A percentile compares a stretch with the other conserved stretches of the same genome.
phyloP scores from a whole-genome alignment of 805 yeast genomes.

The Candida ortonii region DNA sequence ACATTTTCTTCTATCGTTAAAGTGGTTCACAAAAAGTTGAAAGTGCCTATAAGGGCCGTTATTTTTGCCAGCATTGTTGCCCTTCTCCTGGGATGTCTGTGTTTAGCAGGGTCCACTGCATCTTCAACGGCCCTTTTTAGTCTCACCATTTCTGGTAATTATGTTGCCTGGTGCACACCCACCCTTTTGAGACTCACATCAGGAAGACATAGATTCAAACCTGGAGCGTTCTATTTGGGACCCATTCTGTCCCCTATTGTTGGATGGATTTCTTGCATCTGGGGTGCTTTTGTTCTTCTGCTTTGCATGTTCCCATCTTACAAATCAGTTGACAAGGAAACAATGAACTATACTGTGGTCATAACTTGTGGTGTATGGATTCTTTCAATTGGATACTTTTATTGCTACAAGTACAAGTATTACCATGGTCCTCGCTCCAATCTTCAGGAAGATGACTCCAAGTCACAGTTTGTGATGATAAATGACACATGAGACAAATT shows the following conservation, averaged over 20 bases:
- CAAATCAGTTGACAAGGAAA: conserved; percentile 36
- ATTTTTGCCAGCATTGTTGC: conserved; percentile 49
- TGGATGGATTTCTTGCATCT: conserved; percentile 42
- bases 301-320: conserved; percentile 60
- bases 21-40: conserved; percentile 49
- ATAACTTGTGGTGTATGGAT: conserved; percentile 61
- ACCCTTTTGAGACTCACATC: conserved; percentile 48
- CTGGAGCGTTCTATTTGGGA: conserved; percentile 70
- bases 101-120: conserved; percentile 56
- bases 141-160: conserved; percentile 58
- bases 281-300: conserved; percentile 51
- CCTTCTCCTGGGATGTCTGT: conserved; percentile 52
- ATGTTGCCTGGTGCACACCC: conserved; percentile 61
- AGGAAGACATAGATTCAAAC: conserved; percentile 50
- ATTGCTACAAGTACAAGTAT: conserved; percentile 47
- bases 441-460: conserved; percentile 8
- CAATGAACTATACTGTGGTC: conserved; percentile 73
- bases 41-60: conserved; percentile 65
- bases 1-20: conserved; percentile 57
- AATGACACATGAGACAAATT: too few species aligned
- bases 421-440: conserved; percentile 51
- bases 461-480: too few species aligned
- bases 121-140: conserved; percentile 67
- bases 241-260: conserved; percentile 43
- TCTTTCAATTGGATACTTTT: conserved; percentile 49